phyloP scores from a whole-genome alignment of 805 yeast genomes.

The Candida silvicultrix region DNA sequence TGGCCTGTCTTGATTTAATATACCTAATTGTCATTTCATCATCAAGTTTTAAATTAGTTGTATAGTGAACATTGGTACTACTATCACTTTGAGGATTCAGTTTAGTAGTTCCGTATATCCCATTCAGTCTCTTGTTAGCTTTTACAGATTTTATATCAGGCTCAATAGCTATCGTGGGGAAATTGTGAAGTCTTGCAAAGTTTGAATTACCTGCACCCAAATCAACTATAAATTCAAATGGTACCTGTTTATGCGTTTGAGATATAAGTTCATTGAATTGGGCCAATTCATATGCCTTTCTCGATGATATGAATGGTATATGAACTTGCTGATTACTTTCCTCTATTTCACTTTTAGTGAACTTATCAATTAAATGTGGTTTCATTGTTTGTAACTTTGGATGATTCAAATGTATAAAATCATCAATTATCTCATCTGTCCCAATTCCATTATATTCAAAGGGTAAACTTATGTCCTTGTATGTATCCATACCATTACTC shows the following conservation, averaged over 20 bases:
- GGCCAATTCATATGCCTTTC: slow-evolving; percentile 10
- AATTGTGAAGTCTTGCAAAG: slow-evolving; percentile 4
- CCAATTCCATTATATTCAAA: neutral
- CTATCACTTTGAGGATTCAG: neutral
- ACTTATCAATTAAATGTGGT: neutral
- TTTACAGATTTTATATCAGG: neutral
- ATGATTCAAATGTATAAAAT: neutral
- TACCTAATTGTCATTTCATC: neutral
- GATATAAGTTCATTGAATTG: neutral
- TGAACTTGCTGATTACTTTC: neutral
- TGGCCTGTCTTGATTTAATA: slow-evolving; percentile 2
- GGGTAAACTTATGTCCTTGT: neutral
- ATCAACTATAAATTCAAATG: slow-evolving; percentile 10
- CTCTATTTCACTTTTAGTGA: neutral
- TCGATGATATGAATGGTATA: slow-evolving; percentile 3
- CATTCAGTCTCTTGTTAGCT: slow-evolving; percentile 4
- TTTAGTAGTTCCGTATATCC: neutral
- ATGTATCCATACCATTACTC: too few species aligned
- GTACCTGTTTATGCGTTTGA: neutral
- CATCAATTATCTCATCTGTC: neutral
- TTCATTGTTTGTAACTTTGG: neutral
- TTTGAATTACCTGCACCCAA: slow-evolving; percentile 9
- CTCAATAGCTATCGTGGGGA: slow-evolving; percentile 3
- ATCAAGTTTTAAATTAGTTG: neutral
- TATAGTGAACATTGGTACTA: slow-evolving; percentile 1